Base-by-base conservation (phyloP, 495 filamentous ascomycete species). In the Achaetomiella virescens region DNA sequence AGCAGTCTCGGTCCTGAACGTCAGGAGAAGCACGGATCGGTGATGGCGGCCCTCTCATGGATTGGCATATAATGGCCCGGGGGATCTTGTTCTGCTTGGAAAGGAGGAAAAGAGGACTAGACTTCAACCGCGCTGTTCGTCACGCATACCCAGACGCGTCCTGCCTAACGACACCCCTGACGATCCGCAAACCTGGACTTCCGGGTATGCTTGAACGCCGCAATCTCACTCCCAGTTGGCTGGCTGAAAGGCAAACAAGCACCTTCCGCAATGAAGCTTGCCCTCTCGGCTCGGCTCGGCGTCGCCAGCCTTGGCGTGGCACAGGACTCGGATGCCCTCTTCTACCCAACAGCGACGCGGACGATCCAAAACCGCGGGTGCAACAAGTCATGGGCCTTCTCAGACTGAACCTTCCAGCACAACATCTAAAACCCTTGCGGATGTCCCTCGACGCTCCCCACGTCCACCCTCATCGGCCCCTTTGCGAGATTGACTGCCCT, bases 401-500 rank as follows among this genome's bases (percentile, higher is more conserved):
- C 49, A 0, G 63, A 68, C 54, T 70, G 67, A 50, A 55, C 37
- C 14, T 61, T 68, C 57, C 43, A 54, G 14, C 57, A 50, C 31
- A 66, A 60, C 14, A 45, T 70, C 57, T 50, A 42, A 33, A 66
- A 68, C 52, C 61, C 67, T 0, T 70, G 67, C 53, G 57, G 55
- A 49, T 70, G 67, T 52, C 67, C 67, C 4, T 40, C 61, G 1
- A n/a, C 54, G 0, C 40, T 70, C 27, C 67, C 67, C 8, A 70
- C 65, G 9, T 65, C 67, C 3, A 70, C 63, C 1, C 61, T 70
- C 33, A 61, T 63, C 42, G 57, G 52, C n/a, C 63, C 65, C n/a
- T 70, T n/a, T n/a, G 67, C 60, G 63, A 57, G 36, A 63, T 59
- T 20, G 59, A 60, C 22, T 68, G 65, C 38, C 65, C 67, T 3